Evolutionary conservation across 495 filamentous ascomycete genomes (phyloP).

Genomic region (Hyaloscypha bicolor): DNA sequence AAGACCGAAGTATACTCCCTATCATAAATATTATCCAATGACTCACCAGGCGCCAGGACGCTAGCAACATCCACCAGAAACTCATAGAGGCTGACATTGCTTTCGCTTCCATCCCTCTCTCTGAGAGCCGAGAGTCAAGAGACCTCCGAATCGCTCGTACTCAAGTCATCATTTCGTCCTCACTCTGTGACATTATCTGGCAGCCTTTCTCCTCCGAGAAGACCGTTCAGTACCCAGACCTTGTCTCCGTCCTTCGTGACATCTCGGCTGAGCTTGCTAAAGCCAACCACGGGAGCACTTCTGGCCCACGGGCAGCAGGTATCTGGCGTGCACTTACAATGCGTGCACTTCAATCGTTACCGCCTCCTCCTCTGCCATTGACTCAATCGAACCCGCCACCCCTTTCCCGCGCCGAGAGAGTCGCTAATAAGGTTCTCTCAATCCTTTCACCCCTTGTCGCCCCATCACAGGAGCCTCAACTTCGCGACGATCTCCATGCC

Average conservation of each 20-base stretch:
- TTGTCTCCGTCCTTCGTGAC: slow-evolving; percentile 11
- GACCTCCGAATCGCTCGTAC: slow-evolving; percentile 22
- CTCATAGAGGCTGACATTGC: slow-evolving; percentile 14
- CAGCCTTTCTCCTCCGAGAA: slow-evolving; percentile 29
- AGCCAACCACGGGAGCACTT: slow-evolving; percentile 12
- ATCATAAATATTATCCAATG: slow-evolving; percentile 6
- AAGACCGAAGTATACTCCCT: slow-evolving; percentile 17
- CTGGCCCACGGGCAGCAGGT: slow-evolving; percentile 4
- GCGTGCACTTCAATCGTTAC: slow-evolving; percentile 20
- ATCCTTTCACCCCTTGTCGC: slow-evolving; percentile 16
- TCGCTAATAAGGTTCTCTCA: slow-evolving; percentile 18
- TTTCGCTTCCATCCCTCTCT: slow-evolving; percentile 25
- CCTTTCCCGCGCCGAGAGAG: slow-evolving; percentile 15
- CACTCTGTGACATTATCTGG: slow-evolving; percentile 23
- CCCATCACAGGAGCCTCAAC: slow-evolving; percentile 6
- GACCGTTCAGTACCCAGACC: not conserved
- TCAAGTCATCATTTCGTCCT: slow-evolving; percentile 22
- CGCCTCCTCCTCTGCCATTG: not conserved
- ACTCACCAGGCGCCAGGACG: slow-evolving; percentile 14
- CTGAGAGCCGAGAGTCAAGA: slow-evolving; percentile 16
- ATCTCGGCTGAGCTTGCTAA: slow-evolving; percentile 18
- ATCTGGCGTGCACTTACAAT: slow-evolving; percentile 25
- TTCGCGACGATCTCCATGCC: slow-evolving; percentile 13
- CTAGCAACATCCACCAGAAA: slow-evolving; percentile 16
- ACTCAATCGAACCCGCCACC: not conserved